Percentiles rank a stretch among this genome's conserved stretches.
These are phyloP conservation scores for Tolypocladium endophyticum DNA, from an alignment of 2,329 filamentous ascomycete genomes.

Conservation along the genomic window DNA sequence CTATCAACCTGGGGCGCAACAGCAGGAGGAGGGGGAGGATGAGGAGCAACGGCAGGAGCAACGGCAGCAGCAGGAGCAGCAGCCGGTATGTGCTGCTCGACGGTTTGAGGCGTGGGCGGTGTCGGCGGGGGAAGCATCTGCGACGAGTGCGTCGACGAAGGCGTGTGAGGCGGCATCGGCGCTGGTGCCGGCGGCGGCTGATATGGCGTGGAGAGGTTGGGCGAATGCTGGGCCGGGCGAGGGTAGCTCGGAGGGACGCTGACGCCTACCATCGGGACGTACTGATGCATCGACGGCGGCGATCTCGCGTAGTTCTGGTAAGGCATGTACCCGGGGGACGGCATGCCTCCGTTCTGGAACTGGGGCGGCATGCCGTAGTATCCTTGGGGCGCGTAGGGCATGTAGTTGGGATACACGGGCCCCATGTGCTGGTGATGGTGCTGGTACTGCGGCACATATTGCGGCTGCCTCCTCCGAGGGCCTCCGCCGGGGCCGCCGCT, in stretches of 20 bases:
- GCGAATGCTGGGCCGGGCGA: conserved; percentile 38
- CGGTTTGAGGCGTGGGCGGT: conserved; percentile 33
- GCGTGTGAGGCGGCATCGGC: conserved; percentile 36
- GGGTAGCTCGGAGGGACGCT: conserved; percentile 35
- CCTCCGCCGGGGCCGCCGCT: conserved; percentile 22
- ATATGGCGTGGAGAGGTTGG: conserved; percentile 46
- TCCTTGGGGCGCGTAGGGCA: conserved; percentile 34
- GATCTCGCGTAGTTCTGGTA: conserved; percentile 40
- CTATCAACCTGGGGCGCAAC: conserved; percentile 1
- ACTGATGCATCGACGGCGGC: conserved; percentile 43
- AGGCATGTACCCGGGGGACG: conserved; percentile 34
- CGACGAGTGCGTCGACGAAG: conserved; percentile 41
- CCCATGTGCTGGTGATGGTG: conserved; percentile 33
- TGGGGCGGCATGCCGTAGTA: conserved; percentile 48
- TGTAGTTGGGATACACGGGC: conserved; percentile 41
- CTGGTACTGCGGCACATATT: conserved; percentile 27
- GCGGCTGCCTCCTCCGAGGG: conserved; percentile 25
- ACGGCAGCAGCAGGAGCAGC: conserved; percentile 4
- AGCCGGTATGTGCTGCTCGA: conserved; percentile 15
- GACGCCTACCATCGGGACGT: conserved; percentile 39
- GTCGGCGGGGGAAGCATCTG: conserved; percentile 31
- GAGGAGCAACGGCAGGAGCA: too few species aligned
- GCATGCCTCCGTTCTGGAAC: conserved; percentile 42
- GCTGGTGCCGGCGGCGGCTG: conserved; percentile 37
- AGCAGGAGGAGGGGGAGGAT: background rate